Base-by-base conservation (phyloP, 2,329 filamentous ascomycete genomes). In the Fusarium chaquense region DNA sequence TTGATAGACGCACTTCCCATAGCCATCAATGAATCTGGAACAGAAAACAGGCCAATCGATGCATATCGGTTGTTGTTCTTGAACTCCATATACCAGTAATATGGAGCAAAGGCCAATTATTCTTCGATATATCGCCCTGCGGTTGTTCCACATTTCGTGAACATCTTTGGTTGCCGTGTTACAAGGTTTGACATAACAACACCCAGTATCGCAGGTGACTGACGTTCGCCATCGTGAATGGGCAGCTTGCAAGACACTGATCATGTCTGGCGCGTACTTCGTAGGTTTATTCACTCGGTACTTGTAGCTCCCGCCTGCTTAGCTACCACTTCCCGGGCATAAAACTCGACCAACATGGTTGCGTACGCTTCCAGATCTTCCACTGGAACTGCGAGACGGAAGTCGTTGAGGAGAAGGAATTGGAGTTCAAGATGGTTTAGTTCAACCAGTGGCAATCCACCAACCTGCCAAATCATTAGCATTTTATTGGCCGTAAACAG, bases 331-430 rank as follows among this genome's bases (percentile, higher is more conserved):
- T 99, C 96, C 56, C 95, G 87, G 1, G 94, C 95, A 76, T 98
- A 99, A 76, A 98, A 99, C 76, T 98, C 95, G 18, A 99, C 96
- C 15, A 99, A 85, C 95, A 98, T 98, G 1, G 96, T 99, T 7
- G 94, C 96, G 75, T 99, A 99, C 1, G 94, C 93, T 80, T 99
- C 96, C 62, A 99, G 88, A 76, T 98, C 95, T 81, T 98, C 96
- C 16, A 98, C 91, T 0, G 95, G 92, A 12, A 99, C 91, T 3
- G 93, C 93, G 18, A 99, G 89, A 62, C 95, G 90, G 79, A 99
- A 99, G 78, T 98, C 96, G 80, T 99, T 99, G 32, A 99, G 85
- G 3, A 98, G 86, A 7, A 99, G 86, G 77, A 99, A 99, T 80
- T 99, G 96, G 5, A 98, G 87, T 80, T 99, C 96, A 40, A 99